Base-by-base conservation (phyloP, 768 basidiomycete genomes). In the Amyloporia xantha region DNA sequence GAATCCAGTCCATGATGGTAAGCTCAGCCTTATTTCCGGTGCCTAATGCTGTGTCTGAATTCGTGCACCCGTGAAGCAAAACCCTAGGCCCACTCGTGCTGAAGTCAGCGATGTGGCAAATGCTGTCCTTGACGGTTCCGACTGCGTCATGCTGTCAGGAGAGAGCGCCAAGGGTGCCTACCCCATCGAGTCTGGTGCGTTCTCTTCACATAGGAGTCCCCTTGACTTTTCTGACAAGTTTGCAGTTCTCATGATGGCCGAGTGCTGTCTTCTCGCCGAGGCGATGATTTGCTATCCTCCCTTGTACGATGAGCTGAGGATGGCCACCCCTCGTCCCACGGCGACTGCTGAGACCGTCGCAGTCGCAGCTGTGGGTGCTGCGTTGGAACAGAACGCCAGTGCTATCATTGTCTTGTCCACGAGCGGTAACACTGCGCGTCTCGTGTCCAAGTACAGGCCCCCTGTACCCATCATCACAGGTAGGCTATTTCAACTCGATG, bases 101-200 rank as follows among this genome's bases (percentile, higher is more conserved):
- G 96, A 99, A 74, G 81, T 99, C 53, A 98, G 94, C 65, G 96
- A 99, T 65, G 96, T 98, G 49, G 96, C 96, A 61, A 99, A 99
- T 70, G 96, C 96, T 56, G 94, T 99, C 49, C 84, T 99, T 42
- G 96, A 99, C 65, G 96, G 96, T 51, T 83, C 96, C 37, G 96
- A 99, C 74, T 98, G 96, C 68, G 96, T 99, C 67, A 99, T 99
- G 96, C 73, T 99, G 67, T 97, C 95, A 19, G 96, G 96, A 52
- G 96, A 99, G 74, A 99, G 96, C 49, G 96, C 96, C 51, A 99
- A 98, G 76, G 96, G 96, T 53, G 72, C 78, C 54, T 99, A 99
- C 70, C 96, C 96, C 46, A 81, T 97, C 63, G 84, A 95, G 68
- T 94, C 96, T 44, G 92, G 91, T 86, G 62, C 25, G 19, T 15